Percentiles rank a stretch among this genome's conserved stretches.
Conservation (phyloP, 2,329 filamentous ascomycete genomes). For the Mycosphaerelloides madeirae region DNA sequence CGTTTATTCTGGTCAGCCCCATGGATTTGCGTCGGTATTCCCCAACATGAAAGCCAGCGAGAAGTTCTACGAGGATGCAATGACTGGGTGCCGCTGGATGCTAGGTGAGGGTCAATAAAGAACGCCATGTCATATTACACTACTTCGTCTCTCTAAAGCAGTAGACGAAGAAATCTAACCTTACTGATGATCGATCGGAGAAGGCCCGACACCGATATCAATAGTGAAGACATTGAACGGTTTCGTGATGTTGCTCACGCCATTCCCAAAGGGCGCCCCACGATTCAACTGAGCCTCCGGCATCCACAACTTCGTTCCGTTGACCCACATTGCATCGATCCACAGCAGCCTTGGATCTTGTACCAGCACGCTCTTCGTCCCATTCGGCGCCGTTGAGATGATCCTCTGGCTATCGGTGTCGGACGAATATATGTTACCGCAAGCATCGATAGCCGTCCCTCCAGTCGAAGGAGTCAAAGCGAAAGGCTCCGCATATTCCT, state of each 20-base stretch:
- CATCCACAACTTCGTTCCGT: conserved; percentile 27
- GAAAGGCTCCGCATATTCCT: conserved; percentile 27
- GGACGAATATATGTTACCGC: conserved; percentile 36
- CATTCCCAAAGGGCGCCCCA: conserved; percentile 26
- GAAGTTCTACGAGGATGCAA: conserved; percentile 28
- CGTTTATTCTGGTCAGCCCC: conserved; percentile 40
- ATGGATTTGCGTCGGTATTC: conserved; percentile 38
- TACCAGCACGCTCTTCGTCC: conserved; percentile 25
- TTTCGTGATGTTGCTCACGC: conserved; percentile 21
- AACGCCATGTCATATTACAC: neutral
- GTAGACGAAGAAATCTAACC: too few relatives aligned
- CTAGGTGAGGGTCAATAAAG: conserved; percentile 21
- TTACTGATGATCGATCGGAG: conserved; percentile 24
- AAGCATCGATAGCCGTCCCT: conserved; percentile 37
- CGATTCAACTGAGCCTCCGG: conserved; percentile 30
- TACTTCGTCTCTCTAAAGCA: too few relatives aligned
- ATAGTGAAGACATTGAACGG: conserved; percentile 27
- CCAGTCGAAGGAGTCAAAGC: conserved; percentile 35
- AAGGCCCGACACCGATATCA: conserved; percentile 26
- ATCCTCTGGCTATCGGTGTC: conserved; percentile 33
- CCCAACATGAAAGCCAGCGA: conserved; percentile 23
- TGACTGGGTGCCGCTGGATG: conserved; percentile 29
- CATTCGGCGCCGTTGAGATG: conserved; percentile 25
- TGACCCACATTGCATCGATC: conserved; percentile 33
- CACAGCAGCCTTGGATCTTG: conserved; percentile 29